These are phyloP conservation scores for Podila epigama DNA, from an alignment of 192 early-diverging fungal genomes.

Conservation along the genomic window DNA sequence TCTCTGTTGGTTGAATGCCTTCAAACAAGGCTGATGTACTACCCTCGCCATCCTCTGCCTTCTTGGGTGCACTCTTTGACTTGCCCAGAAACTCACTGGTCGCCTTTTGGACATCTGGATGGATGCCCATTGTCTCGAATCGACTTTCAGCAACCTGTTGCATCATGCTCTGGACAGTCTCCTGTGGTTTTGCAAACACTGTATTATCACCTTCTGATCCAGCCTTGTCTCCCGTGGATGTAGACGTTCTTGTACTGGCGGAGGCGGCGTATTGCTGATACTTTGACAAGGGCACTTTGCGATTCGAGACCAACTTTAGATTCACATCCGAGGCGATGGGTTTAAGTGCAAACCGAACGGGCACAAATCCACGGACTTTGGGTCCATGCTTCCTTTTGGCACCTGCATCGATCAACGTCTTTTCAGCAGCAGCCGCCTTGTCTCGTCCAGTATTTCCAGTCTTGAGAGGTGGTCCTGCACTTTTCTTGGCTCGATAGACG, in stretches of 20 bases:
- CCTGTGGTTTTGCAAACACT: conserved; percentile 33
- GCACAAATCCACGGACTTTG: conserved; percentile 63
- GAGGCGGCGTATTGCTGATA: conserved; percentile 21
- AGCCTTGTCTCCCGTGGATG: background rate
- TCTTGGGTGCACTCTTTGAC: background rate
- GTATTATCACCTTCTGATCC: background rate
- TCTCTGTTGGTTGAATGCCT: conserved; percentile 72
- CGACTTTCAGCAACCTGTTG: conserved; percentile 24
- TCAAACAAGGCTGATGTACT: conserved; percentile 31
- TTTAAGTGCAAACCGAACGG: conserved; percentile 64
- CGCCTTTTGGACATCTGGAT: conserved; percentile 59
- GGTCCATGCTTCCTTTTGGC: conserved; percentile 32
- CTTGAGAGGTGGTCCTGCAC: background rate
- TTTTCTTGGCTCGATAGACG: background rate
- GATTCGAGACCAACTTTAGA: conserved; percentile 32
- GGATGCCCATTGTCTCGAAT: conserved; percentile 74
- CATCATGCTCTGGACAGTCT: conserved; percentile 28
- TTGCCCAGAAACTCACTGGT: conserved; percentile 42
- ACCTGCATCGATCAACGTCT: conserved; percentile 34
- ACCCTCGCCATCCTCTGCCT: background rate
- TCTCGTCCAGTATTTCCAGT: conserved; percentile 47
- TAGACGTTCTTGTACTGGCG: background rate
- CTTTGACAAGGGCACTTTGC: conserved; percentile 26
- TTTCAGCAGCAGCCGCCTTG: conserved; percentile 39
- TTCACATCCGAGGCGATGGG: conserved; percentile 63